Evolutionary conservation across 2,329 filamentous ascomycete genomes (phyloP).

Genomic region (Ophiostoma populinum): DNA sequence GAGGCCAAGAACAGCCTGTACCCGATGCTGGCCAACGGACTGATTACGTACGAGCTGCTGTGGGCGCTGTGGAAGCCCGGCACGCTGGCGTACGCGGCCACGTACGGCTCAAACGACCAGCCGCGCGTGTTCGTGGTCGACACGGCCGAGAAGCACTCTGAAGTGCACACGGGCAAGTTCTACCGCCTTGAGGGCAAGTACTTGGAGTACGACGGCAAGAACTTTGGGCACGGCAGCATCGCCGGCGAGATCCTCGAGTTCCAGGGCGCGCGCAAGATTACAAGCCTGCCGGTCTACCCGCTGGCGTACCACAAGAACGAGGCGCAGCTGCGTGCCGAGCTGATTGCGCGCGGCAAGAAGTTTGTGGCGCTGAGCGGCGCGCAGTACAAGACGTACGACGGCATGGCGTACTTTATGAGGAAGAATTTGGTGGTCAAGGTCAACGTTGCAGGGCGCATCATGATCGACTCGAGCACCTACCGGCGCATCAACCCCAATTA

Average conservation of each 20-base stretch:
- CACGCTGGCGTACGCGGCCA: slow-evolving; percentile 59
- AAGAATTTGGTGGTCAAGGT: slow-evolving; percentile 61
- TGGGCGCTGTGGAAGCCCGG: slow-evolving; percentile 86
- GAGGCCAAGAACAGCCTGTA: slow-evolving; percentile 62
- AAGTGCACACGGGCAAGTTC: slow-evolving; percentile 54
- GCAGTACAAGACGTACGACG: slow-evolving; percentile 68
- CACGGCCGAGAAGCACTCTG: slow-evolving; percentile 50
- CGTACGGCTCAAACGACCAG: slow-evolving; percentile 60
- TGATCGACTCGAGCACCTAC: slow-evolving; percentile 74
- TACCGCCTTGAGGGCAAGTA: slow-evolving; percentile 67
- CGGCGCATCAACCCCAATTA: slow-evolving; percentile 79
- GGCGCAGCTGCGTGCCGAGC: slow-evolving; percentile 40
- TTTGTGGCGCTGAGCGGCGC: slow-evolving; percentile 69
- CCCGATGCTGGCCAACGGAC: slow-evolving; percentile 61
- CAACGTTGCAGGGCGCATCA: slow-evolving; percentile 72
- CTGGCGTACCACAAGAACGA: slow-evolving; percentile 65
- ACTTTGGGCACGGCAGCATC: slow-evolving; percentile 60
- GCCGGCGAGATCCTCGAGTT: slow-evolving; percentile 55
- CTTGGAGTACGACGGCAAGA: slow-evolving; percentile 77
- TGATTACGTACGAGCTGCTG: slow-evolving; percentile 75
- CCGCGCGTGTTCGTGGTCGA: slow-evolving; percentile 73
- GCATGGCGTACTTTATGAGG: slow-evolving; percentile 71
- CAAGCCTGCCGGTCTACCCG: slow-evolving; percentile 58
- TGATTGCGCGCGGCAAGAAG: slow-evolving; percentile 69
- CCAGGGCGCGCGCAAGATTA: slow-evolving; percentile 69